Evolutionary conservation across 208 protist species (phyloP).

Genomic region (Sergeia podlipaevii): DNA sequence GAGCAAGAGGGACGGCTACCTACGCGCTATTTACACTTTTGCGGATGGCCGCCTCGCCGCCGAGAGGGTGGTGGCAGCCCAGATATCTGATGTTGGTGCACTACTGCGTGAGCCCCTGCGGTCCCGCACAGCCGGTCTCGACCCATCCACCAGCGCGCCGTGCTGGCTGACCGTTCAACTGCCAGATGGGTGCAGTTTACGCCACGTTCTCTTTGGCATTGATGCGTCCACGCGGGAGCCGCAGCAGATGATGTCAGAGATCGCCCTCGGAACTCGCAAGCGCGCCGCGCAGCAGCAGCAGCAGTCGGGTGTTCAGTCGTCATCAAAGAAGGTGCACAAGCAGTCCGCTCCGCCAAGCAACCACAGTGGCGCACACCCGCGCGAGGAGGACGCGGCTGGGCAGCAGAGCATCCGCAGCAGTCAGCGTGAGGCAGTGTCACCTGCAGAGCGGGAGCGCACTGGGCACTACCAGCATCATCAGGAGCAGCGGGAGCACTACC

Average conservation of each 20-base stretch:
- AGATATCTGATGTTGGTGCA: constrained; percentile 21
- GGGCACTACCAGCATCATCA: constrained; percentile 9
- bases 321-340: background rate
- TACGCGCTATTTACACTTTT: constrained; percentile 27
- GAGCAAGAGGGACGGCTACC: constrained; percentile 13
- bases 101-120: constrained; percentile 18
- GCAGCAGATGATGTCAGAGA: background rate
- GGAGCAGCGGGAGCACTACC: constrained; percentile 7
- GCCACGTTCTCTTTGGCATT: constrained; percentile 31
- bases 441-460: background rate
- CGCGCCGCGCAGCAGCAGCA: background rate
- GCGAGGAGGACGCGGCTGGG: background rate
- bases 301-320: background rate
- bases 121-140: background rate
- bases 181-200: constrained; percentile 32
- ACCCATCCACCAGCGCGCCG: constrained; percentile 3
- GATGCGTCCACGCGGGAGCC: background rate
- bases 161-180: constrained; percentile 47
- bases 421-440: background rate
- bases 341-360: background rate
- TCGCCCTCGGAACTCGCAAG: background rate
- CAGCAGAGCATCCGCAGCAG: too few relatives aligned
- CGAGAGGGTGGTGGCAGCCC: constrained; percentile 21
- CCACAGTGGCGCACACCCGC: background rate
- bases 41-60: constrained; percentile 4